phyloP scores from a whole-genome alignment of 306 rosid species.

The Sindora glabra region DNA sequence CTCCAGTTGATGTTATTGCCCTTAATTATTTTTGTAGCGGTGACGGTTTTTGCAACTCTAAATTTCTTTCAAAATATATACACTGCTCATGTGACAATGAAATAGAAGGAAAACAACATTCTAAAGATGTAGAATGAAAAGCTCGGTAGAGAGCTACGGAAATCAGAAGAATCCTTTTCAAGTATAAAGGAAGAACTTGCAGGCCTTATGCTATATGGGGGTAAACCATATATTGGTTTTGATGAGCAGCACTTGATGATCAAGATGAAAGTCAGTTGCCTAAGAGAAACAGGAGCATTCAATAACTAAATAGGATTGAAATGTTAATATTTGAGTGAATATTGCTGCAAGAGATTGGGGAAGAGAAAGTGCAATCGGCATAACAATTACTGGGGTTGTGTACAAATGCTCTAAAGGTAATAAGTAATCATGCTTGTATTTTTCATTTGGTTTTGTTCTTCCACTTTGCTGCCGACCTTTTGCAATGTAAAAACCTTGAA shows the following conservation, averaged over 20 bases:
- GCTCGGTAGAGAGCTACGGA: constrained; percentile 51
- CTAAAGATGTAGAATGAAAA: constrained; percentile 67
- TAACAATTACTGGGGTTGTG: constrained; percentile 62
- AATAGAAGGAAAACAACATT: constrained; percentile 85
- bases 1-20: background rate
- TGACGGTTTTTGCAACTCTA: background rate
- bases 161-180: constrained; percentile 40
- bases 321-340: constrained; percentile 20
- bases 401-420: constrained; percentile 67
- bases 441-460: background rate
- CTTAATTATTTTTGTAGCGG: background rate
- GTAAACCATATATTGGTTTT: constrained; percentile 35
- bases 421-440: background rate
- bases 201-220: constrained; percentile 47
- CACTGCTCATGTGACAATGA: background rate
- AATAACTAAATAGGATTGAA: too few species aligned
- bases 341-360: constrained; percentile 59
- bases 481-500: too few species aligned
- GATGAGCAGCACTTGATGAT: constrained; percentile 61
- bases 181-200: constrained; percentile 69
- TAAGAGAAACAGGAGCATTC: too few species aligned
- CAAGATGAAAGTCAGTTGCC: constrained; percentile 82
- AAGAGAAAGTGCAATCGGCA: constrained; percentile 72
- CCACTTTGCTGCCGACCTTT: too few species aligned
- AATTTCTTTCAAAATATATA: too few species aligned